Conservation (phyloP, 345 rosid genomes). For the Brassica carinata region DNA sequence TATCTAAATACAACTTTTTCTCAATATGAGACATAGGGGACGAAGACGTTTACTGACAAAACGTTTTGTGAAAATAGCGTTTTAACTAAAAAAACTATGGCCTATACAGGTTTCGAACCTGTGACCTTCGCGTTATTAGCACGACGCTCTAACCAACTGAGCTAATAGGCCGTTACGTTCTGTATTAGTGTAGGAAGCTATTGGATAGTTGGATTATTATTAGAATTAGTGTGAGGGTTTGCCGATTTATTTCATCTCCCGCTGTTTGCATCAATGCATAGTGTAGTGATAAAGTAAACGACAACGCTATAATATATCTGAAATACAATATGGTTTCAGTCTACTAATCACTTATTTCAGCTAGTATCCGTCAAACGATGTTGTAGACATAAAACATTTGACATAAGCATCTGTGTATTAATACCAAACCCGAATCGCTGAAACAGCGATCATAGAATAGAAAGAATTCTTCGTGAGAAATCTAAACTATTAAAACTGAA, state of each 20-base stretch:
- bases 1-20: too few species aligned
- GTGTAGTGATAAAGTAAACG: too few species aligned
- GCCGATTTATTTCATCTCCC: too few species aligned
- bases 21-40: too few species aligned
- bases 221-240: too few species aligned
- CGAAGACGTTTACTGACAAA: too few species aligned
- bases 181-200: too few species aligned
- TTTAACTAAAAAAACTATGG: slow-evolving; percentile 29
- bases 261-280: too few species aligned
- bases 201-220: too few species aligned
- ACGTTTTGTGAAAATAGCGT: too few species aligned
- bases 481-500: too few species aligned
- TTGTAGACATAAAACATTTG: not conserved
- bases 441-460: slow-evolving; percentile 50
- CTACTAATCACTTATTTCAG: not conserved
- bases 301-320: not conserved
- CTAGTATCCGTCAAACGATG: not conserved
- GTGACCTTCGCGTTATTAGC: slow-evolving; percentile 94
- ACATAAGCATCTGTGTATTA: slow-evolving; percentile 1
- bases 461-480: slow-evolving; percentile 44
- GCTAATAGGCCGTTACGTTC: slow-evolving; percentile 47
- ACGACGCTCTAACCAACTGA: slow-evolving; percentile 95
- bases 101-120: slow-evolving; percentile 79
- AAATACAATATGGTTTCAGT: not conserved
- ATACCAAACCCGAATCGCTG: slow-evolving; percentile 38